These are phyloP conservation scores for Venustampulla echinocandica DNA, from an alignment of 495 filamentous ascomycete genomes.

Conservation along the genomic window DNA sequence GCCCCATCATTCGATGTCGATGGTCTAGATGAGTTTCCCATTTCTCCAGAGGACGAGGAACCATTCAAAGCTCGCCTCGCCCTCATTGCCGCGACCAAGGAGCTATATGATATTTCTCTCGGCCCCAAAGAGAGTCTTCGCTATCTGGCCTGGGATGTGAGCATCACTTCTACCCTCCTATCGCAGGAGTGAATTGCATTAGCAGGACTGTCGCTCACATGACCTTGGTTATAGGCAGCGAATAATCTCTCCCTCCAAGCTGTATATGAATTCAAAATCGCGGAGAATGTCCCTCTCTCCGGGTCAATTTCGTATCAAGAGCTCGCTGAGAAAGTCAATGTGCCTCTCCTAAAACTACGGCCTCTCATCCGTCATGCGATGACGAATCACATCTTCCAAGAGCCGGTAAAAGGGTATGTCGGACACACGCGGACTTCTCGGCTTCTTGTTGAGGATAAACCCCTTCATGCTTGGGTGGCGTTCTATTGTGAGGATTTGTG, in stretches of 20 bases:
- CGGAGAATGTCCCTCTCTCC: conserved; percentile 26
- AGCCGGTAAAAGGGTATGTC: background rate
- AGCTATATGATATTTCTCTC: background rate
- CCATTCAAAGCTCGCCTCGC: background rate
- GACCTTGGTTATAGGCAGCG: too few relatives aligned
- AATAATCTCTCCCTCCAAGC: conserved; percentile 14
- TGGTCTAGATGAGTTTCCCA: background rate
- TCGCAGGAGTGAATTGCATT: too few relatives aligned
- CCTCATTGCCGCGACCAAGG: background rate
- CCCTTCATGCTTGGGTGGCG: background rate
- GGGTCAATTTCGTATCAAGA: conserved; percentile 33
- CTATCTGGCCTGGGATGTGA: background rate
- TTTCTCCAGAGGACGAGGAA: background rate
- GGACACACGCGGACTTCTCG: conserved; percentile 29
- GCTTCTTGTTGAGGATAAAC: background rate
- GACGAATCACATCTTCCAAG: conserved; percentile 1
- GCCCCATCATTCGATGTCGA: background rate
- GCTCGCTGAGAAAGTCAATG: conserved; percentile 29
- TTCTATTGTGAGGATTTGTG: background rate
- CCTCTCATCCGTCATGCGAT: conserved; percentile 17
- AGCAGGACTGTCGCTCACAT: too few relatives aligned
- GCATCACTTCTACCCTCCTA: too few relatives aligned
- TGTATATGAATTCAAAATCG: conserved; percentile 26
- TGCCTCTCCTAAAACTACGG: conserved; percentile 35
- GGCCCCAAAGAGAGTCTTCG: background rate